Evolutionary conservation across 345 rosid species (phyloP), one percentile per base, ranked within the genome.

Genomic region (Ceriops zippeliana): DNA sequence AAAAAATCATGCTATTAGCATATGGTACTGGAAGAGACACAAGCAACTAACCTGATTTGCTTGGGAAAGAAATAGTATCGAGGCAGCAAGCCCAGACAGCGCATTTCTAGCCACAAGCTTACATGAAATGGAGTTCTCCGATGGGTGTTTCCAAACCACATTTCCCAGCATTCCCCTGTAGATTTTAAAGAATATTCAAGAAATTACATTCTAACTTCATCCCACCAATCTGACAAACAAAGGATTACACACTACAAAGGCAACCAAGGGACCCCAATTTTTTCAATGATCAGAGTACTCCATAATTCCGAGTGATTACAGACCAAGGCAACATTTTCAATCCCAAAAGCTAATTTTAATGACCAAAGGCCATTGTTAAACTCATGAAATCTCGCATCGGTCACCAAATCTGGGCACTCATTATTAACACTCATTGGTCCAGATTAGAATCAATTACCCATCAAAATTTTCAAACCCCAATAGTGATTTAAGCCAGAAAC

Each of bases 81-180:
- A 82, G 20, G 92, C 83, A 62, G 96, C 89, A 71, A 93, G 27
- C 5, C 97, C 90, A 22, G 97, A 78, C 32, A 86, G 67, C 9
- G 80, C 57, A 69, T 61, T 70, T 59, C 76, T 79, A 6, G 71
- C 78, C 27, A 82, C 75, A 62, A 53, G 63, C 42, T 81, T 75
- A 69, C 27, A 77, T 37, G 66, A 75, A 46, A 30, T 35, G 7
- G 78, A 66, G 30, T 75, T 76, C 70, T 84, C 82, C 35, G 63
- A n/a, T 9, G 84, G 82, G 76, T 88, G 83, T 70, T 77, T 87
- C 15, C 66, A 58, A 63, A 61, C 64, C 53, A 78, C 7, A 71
- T 77, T 85, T 57, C 80, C 78, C 15, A 76, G 76, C 66, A 67
- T 46, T 51, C 60, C 74, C 80, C 87, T 87, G 52, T 54, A 69